Evolutionary conservation across 2,329 filamentous ascomycete species (phyloP).

Genomic region (Penicillium polonicum): DNA sequence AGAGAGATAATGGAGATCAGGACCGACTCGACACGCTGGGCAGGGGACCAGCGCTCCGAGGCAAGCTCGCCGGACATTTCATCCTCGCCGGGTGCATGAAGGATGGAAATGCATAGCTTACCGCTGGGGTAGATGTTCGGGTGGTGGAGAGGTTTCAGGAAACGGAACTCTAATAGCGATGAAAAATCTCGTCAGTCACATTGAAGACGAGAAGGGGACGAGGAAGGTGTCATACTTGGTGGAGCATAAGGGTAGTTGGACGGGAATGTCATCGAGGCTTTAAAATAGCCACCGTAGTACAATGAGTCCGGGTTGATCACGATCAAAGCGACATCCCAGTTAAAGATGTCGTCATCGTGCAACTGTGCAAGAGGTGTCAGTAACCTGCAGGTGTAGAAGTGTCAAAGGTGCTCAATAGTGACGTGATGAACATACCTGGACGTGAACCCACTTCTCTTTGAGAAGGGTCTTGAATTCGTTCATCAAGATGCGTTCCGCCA

Average conservation of each 20-base stretch:
- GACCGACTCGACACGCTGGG: conserved; percentile 92
- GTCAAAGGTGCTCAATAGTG: background rate
- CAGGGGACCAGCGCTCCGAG: conserved; percentile 88
- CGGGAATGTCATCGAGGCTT: conserved; percentile 82
- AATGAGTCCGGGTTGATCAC: conserved; percentile 88
- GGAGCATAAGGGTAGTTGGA: conserved; percentile 86
- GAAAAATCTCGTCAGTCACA: background rate
- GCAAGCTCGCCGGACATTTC: conserved; percentile 87
- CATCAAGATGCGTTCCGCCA: conserved; percentile 80
- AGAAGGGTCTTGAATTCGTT: conserved; percentile 77
- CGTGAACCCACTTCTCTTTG: conserved; percentile 91
- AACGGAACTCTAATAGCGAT: conserved; percentile 66
- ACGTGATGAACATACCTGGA: conserved; percentile 60
- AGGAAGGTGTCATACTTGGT: conserved; percentile 53
- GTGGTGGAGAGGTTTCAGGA: conserved; percentile 76
- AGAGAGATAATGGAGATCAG: conserved; percentile 88
- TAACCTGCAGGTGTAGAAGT: background rate
- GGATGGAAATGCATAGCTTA: conserved; percentile 91
- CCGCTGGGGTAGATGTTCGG: conserved; percentile 93
- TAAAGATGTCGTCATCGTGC: conserved; percentile 77
- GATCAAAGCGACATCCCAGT: conserved; percentile 85
- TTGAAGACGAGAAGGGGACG: background rate
- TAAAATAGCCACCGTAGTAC: conserved; percentile 92
- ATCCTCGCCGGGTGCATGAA: conserved; percentile 89
- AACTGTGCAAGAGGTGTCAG: conserved; percentile 50